Evolutionary conservation across 352 stramenopile genomes (phyloP), one percentile per base, ranked within the genome.

Genomic region (Blastocystis sp.): DNA sequence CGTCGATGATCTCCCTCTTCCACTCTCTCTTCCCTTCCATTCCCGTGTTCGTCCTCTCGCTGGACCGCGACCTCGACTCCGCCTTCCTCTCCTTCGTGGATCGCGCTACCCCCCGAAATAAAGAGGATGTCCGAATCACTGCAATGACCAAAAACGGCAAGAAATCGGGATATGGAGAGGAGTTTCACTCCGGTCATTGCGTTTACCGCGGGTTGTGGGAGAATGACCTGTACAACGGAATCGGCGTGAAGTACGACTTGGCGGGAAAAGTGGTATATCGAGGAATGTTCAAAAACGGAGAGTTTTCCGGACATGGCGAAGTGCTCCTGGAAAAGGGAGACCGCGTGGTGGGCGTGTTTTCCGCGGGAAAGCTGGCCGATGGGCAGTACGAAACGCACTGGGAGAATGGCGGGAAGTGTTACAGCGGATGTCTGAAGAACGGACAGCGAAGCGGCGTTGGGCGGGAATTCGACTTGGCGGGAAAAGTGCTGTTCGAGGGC

Each of bases 191-290:
- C 48, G 71, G 71, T 40, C 40, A 66, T 17, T 65, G 54, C 28
- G 43, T 81, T 4, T 81, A 81, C 45, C 71, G 71, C 28, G 71
- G 71, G 3, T 64, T 81, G n/a, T 81, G 59, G 34, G 34, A 81
- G 28, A 66, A 81, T 40, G 71, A 59, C 9, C 10, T 42, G 38
- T 81, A 42, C 43, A 52, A 81, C 10, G 71, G 71, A 24, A 21
- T 81, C n/a, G 71, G 71, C 17, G 71, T 43, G 48, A 57, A 57
- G 48, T 57, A 57, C 48, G 14, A 57, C 14, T 17, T 57, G 48
- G 48, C 6, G 48, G 48, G 48, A 57, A 24, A 59, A 17, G n/a
- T 81, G n/a, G 71, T 66, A 11, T 81, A 81, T 34, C 71, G 71
- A 21, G 71, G 71, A 3, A 52, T 45, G 24, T 81, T 68, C 43